Evolutionary conservation across 371 early-diverging fungal genomes (phyloP).

Genomic region (Choanephora cucurbitarum): DNA sequence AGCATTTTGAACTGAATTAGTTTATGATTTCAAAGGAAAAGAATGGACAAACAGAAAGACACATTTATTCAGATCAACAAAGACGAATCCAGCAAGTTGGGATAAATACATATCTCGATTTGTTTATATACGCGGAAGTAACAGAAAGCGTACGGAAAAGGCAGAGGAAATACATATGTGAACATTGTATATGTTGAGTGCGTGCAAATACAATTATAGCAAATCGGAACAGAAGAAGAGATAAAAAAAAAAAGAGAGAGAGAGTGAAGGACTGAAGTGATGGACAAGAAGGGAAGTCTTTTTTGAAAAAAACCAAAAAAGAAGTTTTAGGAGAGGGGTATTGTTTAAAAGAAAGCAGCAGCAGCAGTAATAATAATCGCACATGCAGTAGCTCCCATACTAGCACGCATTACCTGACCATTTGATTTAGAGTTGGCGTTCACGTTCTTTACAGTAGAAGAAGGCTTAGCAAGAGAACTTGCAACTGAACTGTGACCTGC

Average conservation of each 20-base stretch:
- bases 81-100: too few species aligned
- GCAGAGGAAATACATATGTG: not conserved
- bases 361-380: slow-evolving; percentile 12
- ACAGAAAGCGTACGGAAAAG: too few species aligned
- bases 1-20: not conserved
- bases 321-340: not conserved
- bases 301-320: not conserved
- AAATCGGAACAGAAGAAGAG: not conserved
- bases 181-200: not conserved
- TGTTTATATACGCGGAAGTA: too few species aligned
- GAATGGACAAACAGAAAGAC: slow-evolving; percentile 4
- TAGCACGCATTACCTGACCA: slow-evolving; percentile 14
- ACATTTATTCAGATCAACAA: too few species aligned
- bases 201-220: too few species aligned
- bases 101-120: too few species aligned
- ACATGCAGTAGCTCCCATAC: slow-evolving; percentile 19
- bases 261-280: too few species aligned
- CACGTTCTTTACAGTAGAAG: not conserved
- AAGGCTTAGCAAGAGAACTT: not conserved
- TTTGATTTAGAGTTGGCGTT: slow-evolving; percentile 12
- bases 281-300: not conserved
- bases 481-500: too few species aligned
- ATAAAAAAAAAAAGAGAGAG: not conserved
- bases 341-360: slow-evolving; percentile 12
- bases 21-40: not conserved